Conservation (phyloP, 2,329 filamentous ascomycete species). For the Trichoderma guizhouense region DNA sequence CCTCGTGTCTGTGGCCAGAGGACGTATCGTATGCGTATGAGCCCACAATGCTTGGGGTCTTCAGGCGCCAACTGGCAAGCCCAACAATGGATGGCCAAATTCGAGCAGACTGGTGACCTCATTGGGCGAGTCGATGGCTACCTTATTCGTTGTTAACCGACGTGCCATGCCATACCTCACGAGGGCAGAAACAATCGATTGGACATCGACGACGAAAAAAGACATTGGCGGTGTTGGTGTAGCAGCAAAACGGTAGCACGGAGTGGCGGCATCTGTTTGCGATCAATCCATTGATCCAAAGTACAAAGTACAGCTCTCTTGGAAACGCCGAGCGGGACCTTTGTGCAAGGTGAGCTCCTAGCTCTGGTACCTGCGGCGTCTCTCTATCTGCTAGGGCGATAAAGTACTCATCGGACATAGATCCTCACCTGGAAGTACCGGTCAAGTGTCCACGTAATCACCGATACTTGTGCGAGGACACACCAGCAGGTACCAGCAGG, state of each 20-base stretch:
- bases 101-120: neutral
- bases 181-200: neutral
- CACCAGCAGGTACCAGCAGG: neutral
- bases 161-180: neutral
- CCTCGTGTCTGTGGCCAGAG: neutral
- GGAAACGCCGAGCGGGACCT: neutral
- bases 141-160: neutral
- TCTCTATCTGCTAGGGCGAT: neutral
- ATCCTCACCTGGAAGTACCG: neutral
- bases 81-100: neutral
- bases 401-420: neutral
- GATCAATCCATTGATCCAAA: neutral
- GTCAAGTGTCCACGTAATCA: neutral
- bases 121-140: neutral
- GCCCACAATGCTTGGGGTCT: neutral
- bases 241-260: neutral
- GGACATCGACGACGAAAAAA: neutral
- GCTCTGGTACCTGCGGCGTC: neutral
- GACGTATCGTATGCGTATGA: neutral
- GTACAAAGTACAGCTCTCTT: neutral
- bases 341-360: neutral
- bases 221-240: neutral
- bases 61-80: slow-evolving; percentile 9
- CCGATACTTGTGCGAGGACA: neutral
- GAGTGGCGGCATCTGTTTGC: neutral